phyloP scores from a whole-genome alignment of 257 asterid genomes.

The Gardenia jasminoides region DNA sequence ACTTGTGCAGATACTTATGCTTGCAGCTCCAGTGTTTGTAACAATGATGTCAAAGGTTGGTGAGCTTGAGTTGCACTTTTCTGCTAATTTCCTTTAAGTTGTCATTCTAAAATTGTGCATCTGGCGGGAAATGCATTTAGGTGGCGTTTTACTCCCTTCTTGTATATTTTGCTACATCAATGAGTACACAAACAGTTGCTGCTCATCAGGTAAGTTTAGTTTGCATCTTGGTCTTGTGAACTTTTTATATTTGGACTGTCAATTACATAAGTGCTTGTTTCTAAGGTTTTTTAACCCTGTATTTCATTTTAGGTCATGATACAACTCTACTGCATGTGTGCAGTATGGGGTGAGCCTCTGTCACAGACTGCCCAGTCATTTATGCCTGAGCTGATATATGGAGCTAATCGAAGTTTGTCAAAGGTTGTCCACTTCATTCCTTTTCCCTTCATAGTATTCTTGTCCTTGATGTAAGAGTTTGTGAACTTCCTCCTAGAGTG shows the following conservation, averaged over 20 bases:
- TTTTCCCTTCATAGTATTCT: background rate
- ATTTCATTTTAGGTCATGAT: slow-evolving; percentile 71
- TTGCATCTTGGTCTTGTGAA: slow-evolving; percentile 12
- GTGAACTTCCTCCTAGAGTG: background rate
- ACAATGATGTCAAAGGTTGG: slow-evolving; percentile 94
- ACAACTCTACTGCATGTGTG: slow-evolving; percentile 73
- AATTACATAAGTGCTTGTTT: background rate
- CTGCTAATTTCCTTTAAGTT: slow-evolving; percentile 9
- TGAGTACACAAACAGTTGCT: slow-evolving; percentile 73
- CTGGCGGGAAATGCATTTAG: slow-evolving; percentile 38
- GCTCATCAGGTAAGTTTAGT: slow-evolving; percentile 78
- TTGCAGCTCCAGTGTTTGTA: slow-evolving; percentile 92
- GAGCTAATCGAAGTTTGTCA: slow-evolving; percentile 66
- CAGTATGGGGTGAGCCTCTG: slow-evolving; percentile 93
- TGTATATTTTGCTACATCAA: slow-evolving; percentile 87
- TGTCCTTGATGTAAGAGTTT: background rate
- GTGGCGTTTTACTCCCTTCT: slow-evolving; percentile 82
- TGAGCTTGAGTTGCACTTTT: slow-evolving; percentile 19
- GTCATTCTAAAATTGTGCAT: slow-evolving; percentile 12
- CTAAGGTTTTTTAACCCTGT: background rate
- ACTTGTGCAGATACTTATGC: slow-evolving; percentile 64
- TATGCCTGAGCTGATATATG: slow-evolving; percentile 88
- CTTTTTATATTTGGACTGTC: slow-evolving; percentile 7
- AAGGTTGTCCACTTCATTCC: slow-evolving; percentile 49
- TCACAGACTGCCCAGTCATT: slow-evolving; percentile 97